Evolutionary conservation across 2,329 filamentous ascomycete species (phyloP).

Genomic region (Trichoderma semiorbis): DNA sequence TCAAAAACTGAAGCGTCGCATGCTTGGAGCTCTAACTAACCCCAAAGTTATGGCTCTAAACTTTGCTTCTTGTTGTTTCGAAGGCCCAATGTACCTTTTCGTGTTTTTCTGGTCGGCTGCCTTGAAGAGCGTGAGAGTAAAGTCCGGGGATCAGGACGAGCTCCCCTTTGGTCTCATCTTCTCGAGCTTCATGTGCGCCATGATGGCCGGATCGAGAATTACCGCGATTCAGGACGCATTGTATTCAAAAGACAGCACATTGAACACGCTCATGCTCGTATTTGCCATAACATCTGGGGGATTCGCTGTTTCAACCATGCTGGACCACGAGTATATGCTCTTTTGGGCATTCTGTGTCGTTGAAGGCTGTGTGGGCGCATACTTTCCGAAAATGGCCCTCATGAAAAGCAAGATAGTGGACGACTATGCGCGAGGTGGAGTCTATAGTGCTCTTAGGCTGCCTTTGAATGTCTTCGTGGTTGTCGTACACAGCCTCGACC

Average conservation of each 20-base stretch:
- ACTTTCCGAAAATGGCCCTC: conserved; percentile 54
- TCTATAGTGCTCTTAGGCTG: conserved; percentile 56
- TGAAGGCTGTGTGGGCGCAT: conserved; percentile 55
- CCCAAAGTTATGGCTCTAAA: conserved; percentile 46
- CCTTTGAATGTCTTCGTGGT: conserved; percentile 56
- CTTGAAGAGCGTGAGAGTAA: conserved; percentile 41
- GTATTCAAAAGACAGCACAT: conserved; percentile 21
- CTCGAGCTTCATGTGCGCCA: conserved; percentile 54
- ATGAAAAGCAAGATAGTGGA: conserved; percentile 53
- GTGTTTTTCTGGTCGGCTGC: conserved; percentile 61
- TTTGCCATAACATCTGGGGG: conserved; percentile 33
- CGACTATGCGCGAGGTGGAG: conserved; percentile 49
- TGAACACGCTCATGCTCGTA: conserved; percentile 34
- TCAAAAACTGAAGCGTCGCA: background rate
- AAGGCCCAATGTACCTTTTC: conserved; percentile 60
- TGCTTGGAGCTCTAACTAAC: conserved; percentile 7
- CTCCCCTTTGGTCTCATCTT: conserved; percentile 50
- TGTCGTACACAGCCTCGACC: conserved; percentile 42
- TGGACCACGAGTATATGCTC: conserved; percentile 41
- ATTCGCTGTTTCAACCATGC: conserved; percentile 40
- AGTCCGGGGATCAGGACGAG: conserved; percentile 27
- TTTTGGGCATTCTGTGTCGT: conserved; percentile 58
- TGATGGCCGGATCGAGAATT: conserved; percentile 51
- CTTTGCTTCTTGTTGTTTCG: conserved; percentile 54
- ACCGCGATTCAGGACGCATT: background rate